Conservation (phyloP, 352 stramenopile species). For the Phytophthora citrophthora region DNA sequence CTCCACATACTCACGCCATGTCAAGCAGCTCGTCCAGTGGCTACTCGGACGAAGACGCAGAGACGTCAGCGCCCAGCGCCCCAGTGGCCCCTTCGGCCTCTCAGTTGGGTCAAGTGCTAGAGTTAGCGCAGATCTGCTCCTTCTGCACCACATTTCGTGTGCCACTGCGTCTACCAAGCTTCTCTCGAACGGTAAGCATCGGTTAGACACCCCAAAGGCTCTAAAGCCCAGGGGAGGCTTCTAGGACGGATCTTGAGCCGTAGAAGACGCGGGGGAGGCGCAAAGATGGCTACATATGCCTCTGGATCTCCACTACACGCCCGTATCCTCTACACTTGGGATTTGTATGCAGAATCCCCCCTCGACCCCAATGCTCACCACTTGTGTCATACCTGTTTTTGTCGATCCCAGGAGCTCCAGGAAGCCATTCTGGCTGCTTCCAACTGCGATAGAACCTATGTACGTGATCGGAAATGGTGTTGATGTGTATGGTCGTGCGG, state of each 20-base stretch:
- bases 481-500: background rate
- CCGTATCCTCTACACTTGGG: conserved; percentile 26
- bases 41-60: conserved; percentile 44
- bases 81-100: conserved; percentile 18
- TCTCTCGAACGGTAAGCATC: conserved; percentile 74
- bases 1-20: conserved; percentile 40
- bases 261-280: conserved; percentile 7
- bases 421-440: conserved; percentile 58
- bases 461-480: conserved; percentile 24
- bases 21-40: conserved; percentile 57
- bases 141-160: conserved; percentile 79
- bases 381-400: conserved; percentile 26
- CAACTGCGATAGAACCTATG: conserved; percentile 50
- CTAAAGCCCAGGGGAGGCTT: background rate
- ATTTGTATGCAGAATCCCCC: conserved; percentile 37
- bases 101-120: conserved; percentile 43
- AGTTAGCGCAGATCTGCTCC: conserved; percentile 77
- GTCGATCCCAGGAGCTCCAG: conserved; percentile 62
- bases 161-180: conserved; percentile 71
- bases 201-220: background rate
- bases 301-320: conserved; percentile 8
- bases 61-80: conserved; percentile 12
- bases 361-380: conserved; percentile 18
- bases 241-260: conserved; percentile 10
- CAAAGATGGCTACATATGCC: background rate